These are phyloP conservation scores for Talaromyces thailandensis DNA, from an alignment of 495 filamentous ascomycete species.

Conservation along the genomic window DNA sequence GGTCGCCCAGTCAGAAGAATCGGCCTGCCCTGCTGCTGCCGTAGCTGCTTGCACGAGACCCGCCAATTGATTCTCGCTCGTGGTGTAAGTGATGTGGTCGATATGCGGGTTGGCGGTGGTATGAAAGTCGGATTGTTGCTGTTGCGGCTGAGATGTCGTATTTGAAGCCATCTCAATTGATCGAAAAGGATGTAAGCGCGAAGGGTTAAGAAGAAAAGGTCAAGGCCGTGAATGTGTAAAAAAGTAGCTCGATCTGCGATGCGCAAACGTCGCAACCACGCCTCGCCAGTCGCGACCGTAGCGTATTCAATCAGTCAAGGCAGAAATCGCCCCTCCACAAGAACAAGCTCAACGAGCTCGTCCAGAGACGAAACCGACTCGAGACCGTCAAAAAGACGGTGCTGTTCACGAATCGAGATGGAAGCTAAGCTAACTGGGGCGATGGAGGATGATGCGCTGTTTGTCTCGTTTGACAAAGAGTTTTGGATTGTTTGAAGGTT, in stretches of 20 bases:
- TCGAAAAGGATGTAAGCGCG: not conserved
- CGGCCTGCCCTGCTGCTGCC: slow-evolving; percentile 41
- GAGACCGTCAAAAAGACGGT: slow-evolving; percentile 11
- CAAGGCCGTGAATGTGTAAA: not conserved
- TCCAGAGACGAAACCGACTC: not conserved
- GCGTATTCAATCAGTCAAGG: not conserved
- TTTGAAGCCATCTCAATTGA: slow-evolving; percentile 16
- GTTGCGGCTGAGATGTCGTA: slow-evolving; percentile 19
- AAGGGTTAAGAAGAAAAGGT: not conserved
- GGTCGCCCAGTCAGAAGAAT: slow-evolving; percentile 30
- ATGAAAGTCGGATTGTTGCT: slow-evolving; percentile 14
- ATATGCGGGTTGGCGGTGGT: slow-evolving; percentile 19
- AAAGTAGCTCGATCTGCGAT: not conserved
- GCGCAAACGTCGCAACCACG: not conserved
- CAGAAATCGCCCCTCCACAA: not conserved
- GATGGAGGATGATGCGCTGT: slow-evolving; percentile 6
- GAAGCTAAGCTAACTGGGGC: not conserved
- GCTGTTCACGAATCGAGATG: not conserved
- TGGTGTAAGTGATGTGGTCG: slow-evolving; percentile 30
- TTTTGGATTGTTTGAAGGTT: slow-evolving; percentile 40
- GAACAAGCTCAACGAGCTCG: not conserved
- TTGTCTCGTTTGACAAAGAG: slow-evolving; percentile 5
- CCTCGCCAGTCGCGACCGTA: not conserved
- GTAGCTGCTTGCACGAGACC: slow-evolving; percentile 45
- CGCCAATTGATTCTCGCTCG: slow-evolving; percentile 41